Evolutionary conservation across 2,329 filamentous ascomycete genomes (phyloP).

Genomic region (Sclerotinia sclerotiorum): DNA sequence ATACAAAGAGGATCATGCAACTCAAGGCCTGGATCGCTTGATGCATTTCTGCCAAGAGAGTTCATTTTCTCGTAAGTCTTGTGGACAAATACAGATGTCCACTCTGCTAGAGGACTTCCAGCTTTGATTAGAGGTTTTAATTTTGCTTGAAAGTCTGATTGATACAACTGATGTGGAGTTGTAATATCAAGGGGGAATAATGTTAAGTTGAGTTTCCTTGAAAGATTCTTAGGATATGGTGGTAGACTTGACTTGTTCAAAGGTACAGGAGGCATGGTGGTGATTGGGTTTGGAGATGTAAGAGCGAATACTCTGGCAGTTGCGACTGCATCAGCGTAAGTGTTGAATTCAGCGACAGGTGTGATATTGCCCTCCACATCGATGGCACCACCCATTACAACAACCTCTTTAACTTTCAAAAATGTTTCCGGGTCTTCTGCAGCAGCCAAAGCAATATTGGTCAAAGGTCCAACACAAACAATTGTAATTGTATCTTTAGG

Average conservation of each 20-base stretch:
- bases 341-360: slow-evolving; percentile 92
- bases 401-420: slow-evolving; percentile 81
- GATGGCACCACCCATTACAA: slow-evolving; percentile 93
- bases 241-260: slow-evolving; percentile 52
- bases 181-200: slow-evolving; percentile 80
- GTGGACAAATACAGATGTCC: slow-evolving; percentile 70
- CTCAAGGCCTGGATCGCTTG: slow-evolving; percentile 56
- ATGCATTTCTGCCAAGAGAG: slow-evolving; percentile 55
- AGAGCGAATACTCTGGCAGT: slow-evolving; percentile 75
- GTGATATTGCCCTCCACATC: slow-evolving; percentile 77
- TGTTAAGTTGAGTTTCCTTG: slow-evolving; percentile 63
- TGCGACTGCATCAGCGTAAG: slow-evolving; percentile 80
- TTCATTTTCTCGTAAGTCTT: slow-evolving; percentile 70
- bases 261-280: slow-evolving; percentile 75
- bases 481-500: slow-evolving; percentile 85
- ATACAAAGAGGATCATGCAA: slow-evolving; percentile 78
- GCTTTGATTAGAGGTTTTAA: slow-evolving; percentile 56
- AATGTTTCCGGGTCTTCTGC: slow-evolving; percentile 88
- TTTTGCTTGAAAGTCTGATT: slow-evolving; percentile 56
- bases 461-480: slow-evolving; percentile 84
- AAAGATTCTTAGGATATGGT: slow-evolving; percentile 63
- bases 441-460: slow-evolving; percentile 89
- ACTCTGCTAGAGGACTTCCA: slow-evolving; percentile 71
- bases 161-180: slow-evolving; percentile 64
- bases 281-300: slow-evolving; percentile 69